Conservation (phyloP, 495 filamentous ascomycete species). For the Astrocystis sublimbata region DNA sequence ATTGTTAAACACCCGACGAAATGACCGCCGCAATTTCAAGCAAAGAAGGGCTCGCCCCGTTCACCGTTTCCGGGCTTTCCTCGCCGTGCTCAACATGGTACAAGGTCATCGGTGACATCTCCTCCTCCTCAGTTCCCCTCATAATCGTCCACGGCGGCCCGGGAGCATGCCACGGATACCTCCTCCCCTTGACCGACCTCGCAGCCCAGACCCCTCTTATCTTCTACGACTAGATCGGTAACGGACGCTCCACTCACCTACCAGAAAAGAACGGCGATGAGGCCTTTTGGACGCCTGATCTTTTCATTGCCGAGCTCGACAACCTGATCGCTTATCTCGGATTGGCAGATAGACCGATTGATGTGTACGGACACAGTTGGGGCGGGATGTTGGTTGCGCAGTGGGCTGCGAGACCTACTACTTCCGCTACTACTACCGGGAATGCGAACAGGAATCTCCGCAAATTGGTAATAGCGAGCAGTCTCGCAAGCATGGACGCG, state of each 20-base stretch:
- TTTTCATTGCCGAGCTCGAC: slow-evolving; percentile 52
- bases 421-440: too few relatives aligned
- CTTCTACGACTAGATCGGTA: slow-evolving; percentile 57
- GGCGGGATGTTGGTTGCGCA: slow-evolving; percentile 51
- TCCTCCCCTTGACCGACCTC: slow-evolving; percentile 41
- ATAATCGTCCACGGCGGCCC: slow-evolving; percentile 51
- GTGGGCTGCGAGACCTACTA: slow-evolving; percentile 32
- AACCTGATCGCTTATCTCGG: slow-evolving; percentile 46
- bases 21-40: too few relatives aligned
- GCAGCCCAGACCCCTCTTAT: slow-evolving; percentile 40
- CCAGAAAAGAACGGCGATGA: slow-evolving; percentile 42
- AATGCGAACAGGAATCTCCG: too few relatives aligned
- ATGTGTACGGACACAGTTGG: slow-evolving; percentile 54
- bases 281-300: slow-evolving; percentile 47
- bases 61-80: slow-evolving; percentile 26
- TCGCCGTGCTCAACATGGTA: slow-evolving; percentile 41
- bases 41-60: slow-evolving; percentile 22
- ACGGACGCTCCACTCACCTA: slow-evolving; percentile 49
- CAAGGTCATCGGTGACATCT: slow-evolving; percentile 38
- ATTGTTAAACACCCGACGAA: too few relatives aligned
- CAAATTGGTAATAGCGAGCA: slow-evolving; percentile 24
- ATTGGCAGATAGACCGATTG: slow-evolving; percentile 35
- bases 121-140: slow-evolving; percentile 30
- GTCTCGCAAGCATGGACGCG: slow-evolving; percentile 29
- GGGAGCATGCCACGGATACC: slow-evolving; percentile 46